These are phyloP conservation scores for Incumbomyces lentus DNA, from an alignment of 2,329 filamentous ascomycete species.

Conservation along the genomic window DNA sequence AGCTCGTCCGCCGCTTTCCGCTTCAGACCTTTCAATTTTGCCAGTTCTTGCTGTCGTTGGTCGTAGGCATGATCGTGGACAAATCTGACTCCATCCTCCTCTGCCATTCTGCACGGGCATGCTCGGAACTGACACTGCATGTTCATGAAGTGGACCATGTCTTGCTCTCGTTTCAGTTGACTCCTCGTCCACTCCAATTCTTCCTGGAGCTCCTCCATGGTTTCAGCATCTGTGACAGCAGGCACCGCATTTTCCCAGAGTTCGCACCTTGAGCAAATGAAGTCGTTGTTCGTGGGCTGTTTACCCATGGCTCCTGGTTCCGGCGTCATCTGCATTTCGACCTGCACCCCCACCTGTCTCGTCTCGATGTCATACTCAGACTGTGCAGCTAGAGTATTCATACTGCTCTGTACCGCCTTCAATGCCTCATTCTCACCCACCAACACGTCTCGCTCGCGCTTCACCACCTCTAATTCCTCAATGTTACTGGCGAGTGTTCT, in stretches of 20 bases:
- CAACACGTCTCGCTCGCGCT: constrained; percentile 27
- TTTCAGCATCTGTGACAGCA: constrained; percentile 22
- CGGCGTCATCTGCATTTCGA: neutral
- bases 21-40: constrained; percentile 14
- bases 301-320: constrained; percentile 3
- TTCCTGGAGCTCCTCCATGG: constrained; percentile 36
- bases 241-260: too few species aligned
- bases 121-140: constrained; percentile 40
- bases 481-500: constrained; percentile 36
- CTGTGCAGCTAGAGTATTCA: neutral
- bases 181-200: constrained; percentile 32
- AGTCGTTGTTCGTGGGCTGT: neutral
- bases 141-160: constrained; percentile 43
- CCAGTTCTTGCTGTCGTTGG: constrained; percentile 11
- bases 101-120: constrained; percentile 38
- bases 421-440: constrained; percentile 7
- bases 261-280: neutral
- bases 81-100: constrained; percentile 30
- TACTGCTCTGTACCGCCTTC: constrained; percentile 1
- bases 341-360: constrained; percentile 1
- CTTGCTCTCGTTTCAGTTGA: constrained; percentile 42
- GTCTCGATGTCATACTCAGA: neutral
- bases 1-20: constrained; percentile 8
- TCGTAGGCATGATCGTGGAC: constrained; percentile 31
- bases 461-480: constrained; percentile 33